A percentile compares a stretch with the other conserved stretches of the same genome.
These are phyloP conservation scores for Stephanocyclus meneghinianus DNA, from an alignment of 352 stramenopile genomes.

Conservation along the genomic window DNA sequence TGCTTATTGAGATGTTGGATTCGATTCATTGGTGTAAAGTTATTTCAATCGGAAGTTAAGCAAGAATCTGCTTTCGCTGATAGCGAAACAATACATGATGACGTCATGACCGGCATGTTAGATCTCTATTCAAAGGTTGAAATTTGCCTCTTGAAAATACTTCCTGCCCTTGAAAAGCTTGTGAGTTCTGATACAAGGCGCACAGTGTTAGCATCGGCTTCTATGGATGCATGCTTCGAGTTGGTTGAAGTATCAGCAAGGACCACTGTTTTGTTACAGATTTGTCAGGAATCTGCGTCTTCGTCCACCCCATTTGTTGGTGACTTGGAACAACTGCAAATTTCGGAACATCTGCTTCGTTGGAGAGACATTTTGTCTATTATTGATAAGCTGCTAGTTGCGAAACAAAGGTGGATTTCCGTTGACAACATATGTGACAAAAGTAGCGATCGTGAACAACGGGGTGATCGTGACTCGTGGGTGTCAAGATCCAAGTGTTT, in stretches of 20 bases:
- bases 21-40: slow-evolving; percentile 21
- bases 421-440: neutral
- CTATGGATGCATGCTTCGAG: slow-evolving; percentile 40
- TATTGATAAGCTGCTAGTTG: slow-evolving; percentile 28
- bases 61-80: neutral
- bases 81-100: neutral
- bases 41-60: slow-evolving; percentile 10
- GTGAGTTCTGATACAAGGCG: slow-evolving; percentile 9
- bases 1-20: slow-evolving; percentile 33
- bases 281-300: neutral
- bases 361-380: slow-evolving; percentile 31
- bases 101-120: neutral
- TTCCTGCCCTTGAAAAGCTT: slow-evolving; percentile 21
- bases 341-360: slow-evolving; percentile 8
- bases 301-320: neutral
- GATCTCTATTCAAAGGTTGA: slow-evolving; percentile 10
- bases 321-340: neutral
- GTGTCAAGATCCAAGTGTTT: slow-evolving; percentile 6
- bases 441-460: neutral
- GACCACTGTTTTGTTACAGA: slow-evolving; percentile 1
- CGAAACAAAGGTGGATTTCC: slow-evolving; percentile 27
- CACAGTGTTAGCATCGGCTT: slow-evolving; percentile 30
- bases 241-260: slow-evolving; percentile 43
- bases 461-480: neutral
- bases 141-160: slow-evolving; percentile 20